Percentiles rank a stretch among this genome's conserved stretches.
Evolutionary conservation across 371 early-diverging fungal species (phyloP).

Genomic region (Mucor mucedo): DNA sequence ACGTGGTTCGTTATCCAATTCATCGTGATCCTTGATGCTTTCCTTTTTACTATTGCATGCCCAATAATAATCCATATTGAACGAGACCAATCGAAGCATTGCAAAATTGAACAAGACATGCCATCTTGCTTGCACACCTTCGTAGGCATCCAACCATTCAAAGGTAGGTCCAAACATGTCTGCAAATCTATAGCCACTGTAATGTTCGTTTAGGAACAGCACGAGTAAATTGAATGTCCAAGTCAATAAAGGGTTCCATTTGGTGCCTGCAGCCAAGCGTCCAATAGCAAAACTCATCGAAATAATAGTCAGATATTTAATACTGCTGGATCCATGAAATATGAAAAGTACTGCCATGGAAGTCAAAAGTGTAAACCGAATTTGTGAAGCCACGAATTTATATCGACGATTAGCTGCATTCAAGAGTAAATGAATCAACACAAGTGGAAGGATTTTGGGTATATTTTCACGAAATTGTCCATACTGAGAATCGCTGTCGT

Average conservation of each 20-base stretch:
- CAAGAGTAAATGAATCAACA: slow-evolving; percentile 51
- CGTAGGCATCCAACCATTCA: slow-evolving; percentile 70
- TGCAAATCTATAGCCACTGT: slow-evolving; percentile 73
- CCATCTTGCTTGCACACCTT: slow-evolving; percentile 74
- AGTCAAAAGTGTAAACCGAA: slow-evolving; percentile 57
- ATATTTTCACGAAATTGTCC: slow-evolving; percentile 78
- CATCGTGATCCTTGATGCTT: slow-evolving; percentile 24
- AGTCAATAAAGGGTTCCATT: slow-evolving; percentile 64
- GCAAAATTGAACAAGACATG: slow-evolving; percentile 89
- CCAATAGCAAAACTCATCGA: slow-evolving; percentile 69
- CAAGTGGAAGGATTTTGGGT: slow-evolving; percentile 61
- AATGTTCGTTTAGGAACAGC: slow-evolving; percentile 77
- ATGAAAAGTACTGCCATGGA: slow-evolving; percentile 67
- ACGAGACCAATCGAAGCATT: slow-evolving; percentile 89
- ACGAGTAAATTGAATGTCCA: slow-evolving; percentile 83
- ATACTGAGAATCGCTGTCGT: slow-evolving; percentile 90
- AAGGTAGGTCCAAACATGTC: slow-evolving; percentile 52
- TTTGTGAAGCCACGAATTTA: slow-evolving; percentile 24
- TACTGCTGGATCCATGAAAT: slow-evolving; percentile 56
- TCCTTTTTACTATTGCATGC: slow-evolving; percentile 13
- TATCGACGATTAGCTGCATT: slow-evolving; percentile 48
- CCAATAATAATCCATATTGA: slow-evolving; percentile 94
- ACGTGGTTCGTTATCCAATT: not conserved
- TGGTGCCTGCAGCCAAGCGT: slow-evolving; percentile 52
- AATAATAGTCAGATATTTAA: slow-evolving; percentile 75